Evolutionary conservation across 164 flowering plant genomes (phyloP), one percentile per base, ranked within the genome.

Genomic region (Magnolia kwangsiensis): DNA sequence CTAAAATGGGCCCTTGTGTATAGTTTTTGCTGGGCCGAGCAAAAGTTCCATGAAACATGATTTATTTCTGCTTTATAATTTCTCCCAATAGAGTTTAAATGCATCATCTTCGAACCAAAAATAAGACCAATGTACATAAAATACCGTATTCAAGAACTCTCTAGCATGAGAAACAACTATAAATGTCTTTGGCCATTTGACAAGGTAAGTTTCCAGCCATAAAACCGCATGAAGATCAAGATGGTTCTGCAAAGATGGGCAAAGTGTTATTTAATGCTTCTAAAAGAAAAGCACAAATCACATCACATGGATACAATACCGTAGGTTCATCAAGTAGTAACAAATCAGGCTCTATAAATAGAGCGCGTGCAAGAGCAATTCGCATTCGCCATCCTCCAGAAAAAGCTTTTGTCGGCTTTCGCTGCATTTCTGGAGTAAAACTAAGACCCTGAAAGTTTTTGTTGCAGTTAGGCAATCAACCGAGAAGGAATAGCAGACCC

Each of bases 321-420:
- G 98, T 96, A 58, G 99, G 99, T 84, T 96, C 99, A 85, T 96
- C 99, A 82, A 96, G 98, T 27, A 96, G 84, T 83, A 96, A 84
- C 73, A 94, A 73, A 85, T 94, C 98, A 72, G 99, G 99, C 87
- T 94, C 97, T 77, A 94, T 90, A 78, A 96, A 96, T 61, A 96
- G 81, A 23, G 99, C 99, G 75, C 99, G 97, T 51, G 99, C 99
- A 85, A 96, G 97, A 79, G 99, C 98, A 72, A 96, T 92, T 79
- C 99, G 86, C 99, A 96, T 96, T 51, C 99, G 77, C 99, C 99
- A 96, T 81, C 99, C 99, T 81, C 98, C 99, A 78, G 98, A 94
- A 83, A 96, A 96, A 68, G 98, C 82, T 81, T 86, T 93, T 63
- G 99, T 96, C 23, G 98, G 82, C 75, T 85, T 91, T 75, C 63